Conservation (phyloP, 176 grass and related monocot species). For the Typha latifolia region DNA sequence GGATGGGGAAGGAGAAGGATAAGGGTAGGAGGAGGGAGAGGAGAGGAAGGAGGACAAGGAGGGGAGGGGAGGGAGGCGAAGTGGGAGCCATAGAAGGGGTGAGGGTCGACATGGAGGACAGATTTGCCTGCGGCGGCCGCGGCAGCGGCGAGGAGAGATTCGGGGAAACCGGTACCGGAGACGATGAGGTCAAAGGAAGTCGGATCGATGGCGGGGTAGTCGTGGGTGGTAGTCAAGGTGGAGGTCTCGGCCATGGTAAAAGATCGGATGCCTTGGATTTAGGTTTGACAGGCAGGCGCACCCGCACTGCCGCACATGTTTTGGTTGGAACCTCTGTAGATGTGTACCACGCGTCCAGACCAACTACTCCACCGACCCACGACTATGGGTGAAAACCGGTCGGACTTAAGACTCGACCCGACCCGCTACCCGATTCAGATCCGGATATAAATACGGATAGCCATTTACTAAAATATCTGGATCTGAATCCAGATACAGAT, state of each 20-base stretch:
- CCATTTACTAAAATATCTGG: too few relatives aligned
- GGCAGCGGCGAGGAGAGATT: conserved; percentile 68
- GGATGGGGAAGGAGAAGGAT: conserved; percentile 5
- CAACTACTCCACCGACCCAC: too few relatives aligned
- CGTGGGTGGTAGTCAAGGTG: conserved; percentile 5
- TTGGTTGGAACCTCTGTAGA: too few relatives aligned
- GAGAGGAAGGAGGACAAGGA: conserved; percentile 39
- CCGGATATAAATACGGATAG: too few relatives aligned
- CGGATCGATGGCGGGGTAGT: conserved; percentile 66
- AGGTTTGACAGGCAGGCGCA: too few relatives aligned
- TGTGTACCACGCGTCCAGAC: too few relatives aligned
- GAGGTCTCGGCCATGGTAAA: conserved; percentile 40
- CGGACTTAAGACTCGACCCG: too few relatives aligned
- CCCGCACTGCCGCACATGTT: too few relatives aligned
- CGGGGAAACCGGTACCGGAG: conserved; percentile 67
- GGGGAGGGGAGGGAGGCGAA: conserved; percentile 58
- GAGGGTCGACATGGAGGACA: conserved; percentile 81
- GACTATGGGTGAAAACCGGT: too few relatives aligned
- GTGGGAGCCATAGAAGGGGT: conserved; percentile 78
- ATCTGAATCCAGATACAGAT: too few relatives aligned
- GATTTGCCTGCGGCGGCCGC: conserved; percentile 55
- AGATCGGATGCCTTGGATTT: neutral
- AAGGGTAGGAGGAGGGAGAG: neutral
- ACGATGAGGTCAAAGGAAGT: conserved; percentile 73
- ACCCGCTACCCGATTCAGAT: too few relatives aligned